These are phyloP conservation scores for Xylariaceae sp. DNA, from an alignment of 2,329 filamentous ascomycete genomes.

Conservation along the genomic window DNA sequence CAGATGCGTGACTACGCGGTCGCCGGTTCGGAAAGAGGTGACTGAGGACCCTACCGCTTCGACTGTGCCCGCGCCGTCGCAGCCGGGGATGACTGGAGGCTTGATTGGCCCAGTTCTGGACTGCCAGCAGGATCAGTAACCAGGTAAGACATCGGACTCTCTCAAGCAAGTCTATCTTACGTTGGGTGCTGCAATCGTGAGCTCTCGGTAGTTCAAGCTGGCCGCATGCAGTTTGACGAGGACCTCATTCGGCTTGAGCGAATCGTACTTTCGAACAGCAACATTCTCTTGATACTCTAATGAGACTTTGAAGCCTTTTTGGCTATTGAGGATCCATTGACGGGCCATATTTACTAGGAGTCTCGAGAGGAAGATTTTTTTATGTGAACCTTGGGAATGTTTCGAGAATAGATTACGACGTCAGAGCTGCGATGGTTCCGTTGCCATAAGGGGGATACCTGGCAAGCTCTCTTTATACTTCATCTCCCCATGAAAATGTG, in stretches of 20 bases:
- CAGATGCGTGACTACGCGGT: constrained; percentile 49
- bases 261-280: constrained; percentile 6
- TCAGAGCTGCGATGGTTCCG: too few relatives aligned
- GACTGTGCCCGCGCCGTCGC: constrained; percentile 49
- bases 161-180: constrained; percentile 1
- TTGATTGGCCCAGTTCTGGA: constrained; percentile 18
- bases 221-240: constrained; percentile 46
- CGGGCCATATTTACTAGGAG: too few relatives aligned
- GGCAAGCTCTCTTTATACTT: too few relatives aligned
- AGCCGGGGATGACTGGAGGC: constrained; percentile 25
- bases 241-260: constrained; percentile 50
- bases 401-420: too few relatives aligned
- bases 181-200: constrained; percentile 28
- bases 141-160: background rate
- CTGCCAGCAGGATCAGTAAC: constrained; percentile 5
- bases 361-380: too few relatives aligned
- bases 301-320: constrained; percentile 33
- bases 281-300: constrained; percentile 31
- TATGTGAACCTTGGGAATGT: too few relatives aligned
- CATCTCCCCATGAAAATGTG: too few relatives aligned
- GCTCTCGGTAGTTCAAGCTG: constrained; percentile 38
- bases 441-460: too few relatives aligned
- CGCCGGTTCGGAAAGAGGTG: constrained; percentile 26
- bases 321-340: constrained; percentile 31
- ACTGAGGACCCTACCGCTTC: constrained; percentile 25